These are phyloP conservation scores for Gremmenia infestans DNA, from an alignment of 2,329 filamentous ascomycete species.

Conservation along the genomic window DNA sequence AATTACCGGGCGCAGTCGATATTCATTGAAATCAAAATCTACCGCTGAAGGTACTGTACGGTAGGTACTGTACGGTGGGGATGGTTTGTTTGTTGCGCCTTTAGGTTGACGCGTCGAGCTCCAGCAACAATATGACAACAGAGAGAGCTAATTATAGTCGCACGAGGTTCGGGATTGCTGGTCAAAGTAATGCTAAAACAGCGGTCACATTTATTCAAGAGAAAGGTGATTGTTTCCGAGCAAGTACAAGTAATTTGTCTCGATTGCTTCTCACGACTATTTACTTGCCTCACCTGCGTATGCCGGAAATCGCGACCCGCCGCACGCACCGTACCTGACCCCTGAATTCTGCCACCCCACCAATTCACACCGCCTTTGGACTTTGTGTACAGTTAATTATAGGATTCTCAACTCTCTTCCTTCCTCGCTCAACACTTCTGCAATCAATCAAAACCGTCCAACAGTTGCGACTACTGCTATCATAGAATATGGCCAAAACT, in stretches of 20 bases:
- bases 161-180: too few species aligned
- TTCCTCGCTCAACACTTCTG: background rate
- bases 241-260: too few species aligned
- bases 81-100: background rate
- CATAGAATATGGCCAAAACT: constrained; percentile 54
- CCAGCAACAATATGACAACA: background rate
- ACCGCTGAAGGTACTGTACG: background rate
- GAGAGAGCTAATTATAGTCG: too few species aligned
- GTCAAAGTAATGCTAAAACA: too few species aligned
- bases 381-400: too few species aligned
- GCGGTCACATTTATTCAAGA: too few species aligned
- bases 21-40: background rate
- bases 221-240: too few species aligned
- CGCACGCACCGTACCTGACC: background rate
- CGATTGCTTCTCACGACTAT: too few species aligned
- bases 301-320: background rate
- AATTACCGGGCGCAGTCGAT: background rate
- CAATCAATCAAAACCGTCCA: background rate
- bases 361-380: background rate
- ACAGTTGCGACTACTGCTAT: constrained; percentile 18
- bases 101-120: constrained; percentile 2
- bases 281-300: too few species aligned
- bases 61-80: too few species aligned
- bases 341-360: constrained; percentile 7
- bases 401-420: background rate